These are phyloP conservation scores for Aspergillus ochraceoroseus DNA, from an alignment of 2,329 filamentous ascomycete genomes.

Conservation along the genomic window DNA sequence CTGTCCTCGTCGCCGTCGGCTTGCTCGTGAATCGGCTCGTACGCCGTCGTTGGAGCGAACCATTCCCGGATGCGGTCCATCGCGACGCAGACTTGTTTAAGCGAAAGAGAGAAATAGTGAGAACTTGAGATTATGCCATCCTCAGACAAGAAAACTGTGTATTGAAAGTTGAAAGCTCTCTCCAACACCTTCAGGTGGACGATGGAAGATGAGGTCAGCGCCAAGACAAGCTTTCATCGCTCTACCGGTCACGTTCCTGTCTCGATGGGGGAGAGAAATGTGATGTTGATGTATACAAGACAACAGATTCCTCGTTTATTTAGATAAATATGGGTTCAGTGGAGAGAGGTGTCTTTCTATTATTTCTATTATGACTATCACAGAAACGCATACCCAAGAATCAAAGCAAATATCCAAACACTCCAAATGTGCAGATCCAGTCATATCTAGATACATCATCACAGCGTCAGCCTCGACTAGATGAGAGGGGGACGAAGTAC, in stretches of 20 bases:
- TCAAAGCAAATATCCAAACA: neutral
- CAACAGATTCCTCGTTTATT: too few species aligned
- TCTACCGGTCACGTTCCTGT: slow-evolving; percentile 7
- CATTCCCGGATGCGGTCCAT: slow-evolving; percentile 38
- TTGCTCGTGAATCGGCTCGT: slow-evolving; percentile 31
- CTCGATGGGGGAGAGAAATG: too few species aligned
- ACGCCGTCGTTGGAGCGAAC: slow-evolving; percentile 26
- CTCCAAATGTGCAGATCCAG: slow-evolving; percentile 5
- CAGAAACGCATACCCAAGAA: slow-evolving; percentile 1
- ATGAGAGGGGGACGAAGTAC: neutral
- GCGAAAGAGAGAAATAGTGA: neutral
- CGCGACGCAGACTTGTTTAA: neutral
- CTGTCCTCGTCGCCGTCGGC: slow-evolving; percentile 31
- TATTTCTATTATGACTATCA: slow-evolving; percentile 17
- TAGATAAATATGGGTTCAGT: too few species aligned
- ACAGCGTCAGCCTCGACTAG: neutral
- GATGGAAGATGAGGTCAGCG: slow-evolving; percentile 17
- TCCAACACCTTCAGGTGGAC: neutral
- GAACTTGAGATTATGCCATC: slow-evolving; percentile 15
- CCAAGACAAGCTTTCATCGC: slow-evolving; percentile 6
- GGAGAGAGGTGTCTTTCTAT: slow-evolving; percentile 19
- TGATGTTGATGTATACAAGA: too few species aligned
- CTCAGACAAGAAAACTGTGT: neutral
- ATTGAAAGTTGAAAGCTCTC: neutral
- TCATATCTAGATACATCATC: slow-evolving; percentile 16